phyloP scores from a whole-genome alignment of 768 basidiomycete genomes.

The Tephrocybe sp. region DNA sequence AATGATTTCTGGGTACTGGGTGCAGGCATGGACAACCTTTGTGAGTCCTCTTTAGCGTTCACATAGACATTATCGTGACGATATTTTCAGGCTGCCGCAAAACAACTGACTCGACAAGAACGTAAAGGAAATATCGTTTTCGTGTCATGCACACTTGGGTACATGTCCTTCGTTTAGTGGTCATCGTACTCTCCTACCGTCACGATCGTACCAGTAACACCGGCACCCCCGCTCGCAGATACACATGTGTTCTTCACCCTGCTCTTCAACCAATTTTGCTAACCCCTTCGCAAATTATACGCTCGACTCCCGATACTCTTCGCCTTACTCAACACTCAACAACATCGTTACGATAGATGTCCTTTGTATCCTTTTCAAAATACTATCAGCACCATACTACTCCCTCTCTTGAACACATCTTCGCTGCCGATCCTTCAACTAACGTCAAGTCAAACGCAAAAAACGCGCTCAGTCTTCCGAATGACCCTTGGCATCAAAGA shows the following conservation, averaged over 20 bases:
- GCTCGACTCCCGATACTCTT: constrained; percentile 14
- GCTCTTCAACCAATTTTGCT: constrained; percentile 14
- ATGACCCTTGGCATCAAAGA: constrained; percentile 1
- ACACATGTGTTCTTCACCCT: constrained; percentile 22
- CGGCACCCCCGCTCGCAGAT: constrained; percentile 20
- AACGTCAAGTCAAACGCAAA: not conserved
- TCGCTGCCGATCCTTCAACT: constrained; percentile 17
- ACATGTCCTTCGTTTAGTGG: constrained; percentile 82
- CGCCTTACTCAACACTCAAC: constrained; percentile 42
- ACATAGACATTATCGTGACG: not conserved
- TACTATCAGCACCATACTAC: constrained; percentile 4
- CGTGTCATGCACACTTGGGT: constrained; percentile 72
- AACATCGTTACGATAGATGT: constrained; percentile 51
- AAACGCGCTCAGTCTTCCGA: constrained; percentile 12
- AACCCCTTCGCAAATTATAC: constrained; percentile 2
- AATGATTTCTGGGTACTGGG: constrained; percentile 44
- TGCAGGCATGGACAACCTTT: constrained; percentile 56
- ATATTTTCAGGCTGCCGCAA: constrained; percentile 58
- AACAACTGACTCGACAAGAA: constrained; percentile 57
- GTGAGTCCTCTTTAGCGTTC: no score
- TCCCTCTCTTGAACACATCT: constrained; percentile 18
- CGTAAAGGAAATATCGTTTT: constrained; percentile 74
- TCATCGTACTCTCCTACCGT: constrained; percentile 66
- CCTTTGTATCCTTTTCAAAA: constrained; percentile 31
- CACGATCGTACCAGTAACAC: constrained; percentile 23